These are phyloP conservation scores for Cicer yamashitae DNA, from an alignment of 306 rosid species.

Conservation along the genomic window DNA sequence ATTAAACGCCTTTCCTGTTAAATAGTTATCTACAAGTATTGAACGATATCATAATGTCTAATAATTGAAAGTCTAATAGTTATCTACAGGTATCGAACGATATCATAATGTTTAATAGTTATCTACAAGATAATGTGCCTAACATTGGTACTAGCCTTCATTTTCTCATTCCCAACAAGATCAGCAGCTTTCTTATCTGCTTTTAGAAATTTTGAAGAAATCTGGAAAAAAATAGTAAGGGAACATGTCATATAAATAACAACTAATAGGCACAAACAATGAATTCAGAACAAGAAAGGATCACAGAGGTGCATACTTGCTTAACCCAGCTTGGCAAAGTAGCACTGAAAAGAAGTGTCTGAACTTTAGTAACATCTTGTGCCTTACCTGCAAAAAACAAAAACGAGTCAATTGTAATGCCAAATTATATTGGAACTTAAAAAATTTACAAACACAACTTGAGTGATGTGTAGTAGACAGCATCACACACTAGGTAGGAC, in stretches of 20 bases:
- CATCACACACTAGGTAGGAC: neutral
- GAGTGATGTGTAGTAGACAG: neutral
- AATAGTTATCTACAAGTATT: neutral
- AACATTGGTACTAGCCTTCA: constrained; percentile 89
- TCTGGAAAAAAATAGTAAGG: constrained; percentile 51
- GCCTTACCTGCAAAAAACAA: constrained; percentile 69
- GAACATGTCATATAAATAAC: neutral
- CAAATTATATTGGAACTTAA: neutral
- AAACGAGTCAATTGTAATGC: constrained; percentile 7
- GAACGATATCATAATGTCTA: neutral
- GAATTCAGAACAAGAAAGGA: neutral
- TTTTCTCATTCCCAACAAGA: constrained; percentile 90
- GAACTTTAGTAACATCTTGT: constrained; percentile 74
- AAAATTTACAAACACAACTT: neutral
- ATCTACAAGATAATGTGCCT: constrained; percentile 69
- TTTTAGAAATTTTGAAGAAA: constrained; percentile 76
- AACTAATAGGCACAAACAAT: neutral
- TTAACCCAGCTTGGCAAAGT: constrained; percentile 89
- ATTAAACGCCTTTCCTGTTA: neutral
- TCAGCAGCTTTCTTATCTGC: constrained; percentile 74
- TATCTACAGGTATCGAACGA: neutral
- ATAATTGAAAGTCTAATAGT: neutral
- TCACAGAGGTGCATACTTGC: constrained; percentile 48
- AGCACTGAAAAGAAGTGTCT: constrained; percentile 94
- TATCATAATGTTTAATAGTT: neutral